These are phyloP conservation scores for Geotrichum siamense DNA, from an alignment of 1,139 yeast species.

Conservation along the genomic window DNA sequence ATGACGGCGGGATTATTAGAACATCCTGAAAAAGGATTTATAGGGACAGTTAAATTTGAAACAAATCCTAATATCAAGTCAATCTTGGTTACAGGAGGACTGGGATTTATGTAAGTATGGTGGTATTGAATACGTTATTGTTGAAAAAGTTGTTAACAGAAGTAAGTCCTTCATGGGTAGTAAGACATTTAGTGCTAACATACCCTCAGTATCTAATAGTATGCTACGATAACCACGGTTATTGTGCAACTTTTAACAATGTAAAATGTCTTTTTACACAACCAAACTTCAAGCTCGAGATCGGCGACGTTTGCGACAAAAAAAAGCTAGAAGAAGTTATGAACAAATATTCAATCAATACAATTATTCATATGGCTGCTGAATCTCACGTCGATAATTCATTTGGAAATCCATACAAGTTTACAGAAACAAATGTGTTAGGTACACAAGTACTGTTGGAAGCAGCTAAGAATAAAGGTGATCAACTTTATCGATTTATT, in stretches of 20 bases:
- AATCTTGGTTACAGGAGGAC: constrained; percentile 51
- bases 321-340: constrained; percentile 26
- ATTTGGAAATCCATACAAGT: constrained; percentile 42
- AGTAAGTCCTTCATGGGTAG: constrained; percentile 42
- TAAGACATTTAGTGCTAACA: constrained; percentile 37
- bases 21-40: background rate
- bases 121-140: background rate
- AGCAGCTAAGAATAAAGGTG: constrained; percentile 29
- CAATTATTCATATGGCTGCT: constrained; percentile 51
- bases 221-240: constrained; percentile 46
- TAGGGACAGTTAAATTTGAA: constrained; percentile 21
- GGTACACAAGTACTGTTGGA: constrained; percentile 49
- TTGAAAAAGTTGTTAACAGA: background rate
- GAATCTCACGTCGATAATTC: constrained; percentile 53
- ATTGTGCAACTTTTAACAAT: constrained; percentile 28
- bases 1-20: background rate
- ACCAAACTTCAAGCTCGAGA: constrained; percentile 30
- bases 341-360: constrained; percentile 30
- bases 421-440: constrained; percentile 44
- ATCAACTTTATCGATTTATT: constrained; percentile 29
- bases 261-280: constrained; percentile 26
- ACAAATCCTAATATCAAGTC: constrained; percentile 22
- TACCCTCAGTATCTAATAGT: constrained; percentile 41
- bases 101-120: constrained; percentile 44
- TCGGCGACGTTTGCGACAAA: constrained; percentile 39